Base-by-base conservation (phyloP, 2,329 filamentous ascomycete genomes). In the Microcera coccophila region DNA sequence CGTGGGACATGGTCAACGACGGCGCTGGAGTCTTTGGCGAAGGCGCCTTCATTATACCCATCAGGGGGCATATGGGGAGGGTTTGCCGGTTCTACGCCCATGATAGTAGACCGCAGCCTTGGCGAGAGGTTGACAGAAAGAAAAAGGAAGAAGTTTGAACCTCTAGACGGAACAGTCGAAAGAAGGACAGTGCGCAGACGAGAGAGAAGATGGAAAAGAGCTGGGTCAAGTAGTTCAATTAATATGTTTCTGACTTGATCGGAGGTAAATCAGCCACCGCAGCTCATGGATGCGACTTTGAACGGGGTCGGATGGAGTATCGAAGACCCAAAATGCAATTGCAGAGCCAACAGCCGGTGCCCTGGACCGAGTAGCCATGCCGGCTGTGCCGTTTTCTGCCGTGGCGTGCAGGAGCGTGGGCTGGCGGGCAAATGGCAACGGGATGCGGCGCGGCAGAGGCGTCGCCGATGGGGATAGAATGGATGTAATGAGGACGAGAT, bases 21-120 rank as follows among this genome's bases (percentile, higher is more conserved):
- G 9, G 22, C 34, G 15, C 19, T 29, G 14, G 40, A 9, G 4
- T 39, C 38, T 15, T 46, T 35, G 12, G 39, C 20, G 18, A 24
- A 20, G 17, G 20, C 29, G 16, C 22, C 36, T 22, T 44, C 41
- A 15, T 44, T 38, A n/a, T 32, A 36, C 4, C 24, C 8, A 12
- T 35, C n/a, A 5, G 33, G 24, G 11, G 21, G 26, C 22, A 12
- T 36, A 7, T 12, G 29, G 7, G 34, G 28, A n/a, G 29, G 29
- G 16, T 11, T 38, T 16, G 34, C 21, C 3, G 42, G 11, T 26
- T 22, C 34, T 38, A 31, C 21, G 19, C 16, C 35, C 38, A 35
- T 41, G 17, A 17, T 15, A 22, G 34, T 15, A 38, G 40, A 15
- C 29, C 15, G n/a, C 11, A 32, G 29, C 5, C 21, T 29, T 20